Percentiles rank a stretch among this genome's conserved stretches.
These are phyloP conservation scores for Hypsizygus ulmarius DNA, from an alignment of 1,284 basidiomycete genomes.

Conservation along the genomic window DNA sequence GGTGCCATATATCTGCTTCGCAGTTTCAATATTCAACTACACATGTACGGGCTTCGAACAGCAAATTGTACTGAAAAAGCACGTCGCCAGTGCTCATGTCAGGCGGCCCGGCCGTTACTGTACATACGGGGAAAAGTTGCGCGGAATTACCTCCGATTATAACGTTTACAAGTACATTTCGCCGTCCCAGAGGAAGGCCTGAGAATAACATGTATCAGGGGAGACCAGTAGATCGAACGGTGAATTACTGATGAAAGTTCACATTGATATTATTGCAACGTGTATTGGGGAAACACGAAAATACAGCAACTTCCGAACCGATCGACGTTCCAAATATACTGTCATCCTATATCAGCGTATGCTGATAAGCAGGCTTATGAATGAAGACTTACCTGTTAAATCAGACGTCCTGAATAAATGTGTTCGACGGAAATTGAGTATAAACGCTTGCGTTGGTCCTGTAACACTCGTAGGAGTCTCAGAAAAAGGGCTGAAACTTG, in stretches of 20 bases:
- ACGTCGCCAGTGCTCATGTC: too few species aligned
- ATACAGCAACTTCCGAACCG: slow-evolving; percentile 48
- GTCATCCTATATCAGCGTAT: slow-evolving; percentile 22
- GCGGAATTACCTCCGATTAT: slow-evolving; percentile 34
- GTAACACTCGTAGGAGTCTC: slow-evolving; percentile 45
- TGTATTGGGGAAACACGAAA: slow-evolving; percentile 54
- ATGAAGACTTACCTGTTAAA: slow-evolving; percentile 41
- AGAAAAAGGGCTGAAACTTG: not conserved
- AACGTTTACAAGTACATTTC: slow-evolving; percentile 43
- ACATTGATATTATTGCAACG: slow-evolving; percentile 52
- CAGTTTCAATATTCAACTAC: too few species aligned
- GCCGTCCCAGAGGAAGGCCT: slow-evolving; percentile 37
- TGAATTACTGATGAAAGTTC: slow-evolving; percentile 35
- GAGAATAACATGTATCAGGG: not conserved
- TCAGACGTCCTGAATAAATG: slow-evolving; percentile 49
- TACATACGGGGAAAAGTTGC: slow-evolving; percentile 33
- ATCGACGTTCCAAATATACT: slow-evolving; percentile 58
- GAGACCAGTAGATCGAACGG: not conserved
- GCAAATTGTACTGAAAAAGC: too few species aligned
- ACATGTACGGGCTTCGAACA: too few species aligned
- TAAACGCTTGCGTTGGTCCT: slow-evolving; percentile 44
- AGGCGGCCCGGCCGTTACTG: too few species aligned
- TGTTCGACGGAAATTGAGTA: slow-evolving; percentile 50
- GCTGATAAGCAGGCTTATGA: not conserved
- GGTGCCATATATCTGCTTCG: too few species aligned